These are phyloP conservation scores for Ceratocystiopsis sp. DNA, from an alignment of 2,329 filamentous ascomycete species.

Conservation along the genomic window DNA sequence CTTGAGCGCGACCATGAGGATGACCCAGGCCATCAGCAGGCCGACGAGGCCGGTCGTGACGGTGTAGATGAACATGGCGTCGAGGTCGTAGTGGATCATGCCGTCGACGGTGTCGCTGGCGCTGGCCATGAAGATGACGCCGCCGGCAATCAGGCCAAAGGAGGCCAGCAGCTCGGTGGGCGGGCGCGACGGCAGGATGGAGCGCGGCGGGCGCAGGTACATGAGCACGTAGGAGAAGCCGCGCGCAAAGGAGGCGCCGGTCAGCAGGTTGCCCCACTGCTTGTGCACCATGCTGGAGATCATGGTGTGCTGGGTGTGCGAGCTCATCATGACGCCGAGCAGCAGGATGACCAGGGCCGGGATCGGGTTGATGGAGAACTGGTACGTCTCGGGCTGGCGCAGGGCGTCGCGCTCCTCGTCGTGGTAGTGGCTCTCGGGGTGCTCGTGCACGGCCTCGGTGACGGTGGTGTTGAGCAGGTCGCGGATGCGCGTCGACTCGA, in stretches of 20 bases:
- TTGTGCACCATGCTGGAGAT: constrained; percentile 82
- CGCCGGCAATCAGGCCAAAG: constrained; percentile 77
- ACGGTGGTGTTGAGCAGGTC: constrained; percentile 44
- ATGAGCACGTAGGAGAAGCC: constrained; percentile 63
- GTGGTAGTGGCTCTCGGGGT: constrained; percentile 17
- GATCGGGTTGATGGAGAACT: constrained; percentile 70
- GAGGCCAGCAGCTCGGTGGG: constrained; percentile 77
- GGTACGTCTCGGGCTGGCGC: constrained; percentile 47
- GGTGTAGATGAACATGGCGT: constrained; percentile 90
- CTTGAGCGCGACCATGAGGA: constrained; percentile 65
- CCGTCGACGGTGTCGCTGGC: constrained; percentile 58
- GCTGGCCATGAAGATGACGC: constrained; percentile 84
- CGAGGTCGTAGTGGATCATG: constrained; percentile 61
- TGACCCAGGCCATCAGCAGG: constrained; percentile 71
- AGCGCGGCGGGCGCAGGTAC: constrained; percentile 66
- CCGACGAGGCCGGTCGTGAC: constrained; percentile 70
- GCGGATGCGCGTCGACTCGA: constrained; percentile 58
- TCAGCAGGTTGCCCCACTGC: constrained; percentile 79
- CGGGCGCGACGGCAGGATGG: constrained; percentile 64
- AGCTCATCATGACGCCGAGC: constrained; percentile 87
- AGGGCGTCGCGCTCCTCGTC: constrained; percentile 32
- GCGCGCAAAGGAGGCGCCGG: constrained; percentile 64
- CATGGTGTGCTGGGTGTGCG: constrained; percentile 71
- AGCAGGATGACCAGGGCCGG: constrained; percentile 75
- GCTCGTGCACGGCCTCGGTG: constrained; percentile 17